Percentiles rank a stretch among this genome's conserved stretches.
phyloP scores from a whole-genome alignment of 257 asterid genomes.

The Nicotiana undulata region DNA sequence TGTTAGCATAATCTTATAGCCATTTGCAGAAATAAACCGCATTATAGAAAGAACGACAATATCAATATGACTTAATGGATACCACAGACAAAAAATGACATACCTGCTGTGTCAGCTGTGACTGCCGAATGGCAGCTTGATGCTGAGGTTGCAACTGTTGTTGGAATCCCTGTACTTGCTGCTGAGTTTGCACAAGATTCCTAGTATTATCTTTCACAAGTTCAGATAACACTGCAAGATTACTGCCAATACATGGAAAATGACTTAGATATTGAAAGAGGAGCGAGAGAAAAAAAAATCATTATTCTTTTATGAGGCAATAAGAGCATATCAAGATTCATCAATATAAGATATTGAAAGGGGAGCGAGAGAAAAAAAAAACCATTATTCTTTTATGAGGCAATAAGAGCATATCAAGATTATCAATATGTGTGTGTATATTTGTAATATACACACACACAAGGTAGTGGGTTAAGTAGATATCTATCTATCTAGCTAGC shows the following conservation, averaged over 20 bases:
- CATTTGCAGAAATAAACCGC: neutral
- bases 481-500: no score
- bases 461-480: no score
- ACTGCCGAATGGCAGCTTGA: slow-evolving; percentile 58
- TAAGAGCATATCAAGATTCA: neutral
- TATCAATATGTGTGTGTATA: neutral
- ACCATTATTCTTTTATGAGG: neutral
- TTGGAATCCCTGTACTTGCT: slow-evolving; percentile 57
- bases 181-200: slow-evolving; percentile 52
- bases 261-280: slow-evolving; percentile 9
- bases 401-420: neutral
- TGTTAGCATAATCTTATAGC: neutral
- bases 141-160: slow-evolving; percentile 58
- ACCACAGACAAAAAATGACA: slow-evolving; percentile 5
- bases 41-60: neutral
- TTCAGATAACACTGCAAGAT: slow-evolving; percentile 58
- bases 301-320: neutral
- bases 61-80: neutral
- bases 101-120: slow-evolving; percentile 50
- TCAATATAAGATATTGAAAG: neutral
- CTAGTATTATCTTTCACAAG: slow-evolving; percentile 75
- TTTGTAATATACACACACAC: neutral
- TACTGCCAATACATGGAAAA: slow-evolving; percentile 41
- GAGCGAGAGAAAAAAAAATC: neutral
- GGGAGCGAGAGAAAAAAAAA: neutral